These are phyloP conservation scores for Fusarium sp. DNA, from an alignment of 2,329 filamentous ascomycete genomes.

Conservation along the genomic window DNA sequence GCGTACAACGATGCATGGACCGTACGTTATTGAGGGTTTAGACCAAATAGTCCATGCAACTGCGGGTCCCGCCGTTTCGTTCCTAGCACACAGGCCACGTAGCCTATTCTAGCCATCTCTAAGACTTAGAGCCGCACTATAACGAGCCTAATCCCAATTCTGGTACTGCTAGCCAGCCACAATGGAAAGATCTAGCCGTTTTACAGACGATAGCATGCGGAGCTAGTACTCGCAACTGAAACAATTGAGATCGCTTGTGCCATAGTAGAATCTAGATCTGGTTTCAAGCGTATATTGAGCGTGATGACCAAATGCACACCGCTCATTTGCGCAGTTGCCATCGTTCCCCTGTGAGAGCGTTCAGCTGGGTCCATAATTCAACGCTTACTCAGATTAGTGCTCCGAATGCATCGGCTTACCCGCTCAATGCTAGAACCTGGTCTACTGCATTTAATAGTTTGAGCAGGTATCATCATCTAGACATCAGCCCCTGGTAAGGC, in stretches of 20 bases:
- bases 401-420: background rate
- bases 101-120: background rate
- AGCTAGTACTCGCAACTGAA: background rate
- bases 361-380: background rate
- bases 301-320: background rate
- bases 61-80: background rate
- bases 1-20: background rate
- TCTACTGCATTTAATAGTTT: background rate
- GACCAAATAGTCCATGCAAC: background rate
- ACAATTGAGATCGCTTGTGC: background rate
- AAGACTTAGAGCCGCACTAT: background rate
- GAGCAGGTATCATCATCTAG: no score
- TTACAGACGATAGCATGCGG: accelerated
- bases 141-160: background rate
- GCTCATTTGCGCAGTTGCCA: background rate
- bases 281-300: background rate
- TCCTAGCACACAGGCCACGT: background rate
- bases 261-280: background rate
- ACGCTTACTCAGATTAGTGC: background rate
- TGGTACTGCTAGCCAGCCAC: background rate
- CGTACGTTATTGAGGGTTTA: background rate
- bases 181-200: no score
- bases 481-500: no score
- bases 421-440: no score
- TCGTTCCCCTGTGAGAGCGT: background rate